These are phyloP conservation scores for Solanum hybrid DNA, from an alignment of 305 asterid species.

Conservation along the genomic window DNA sequence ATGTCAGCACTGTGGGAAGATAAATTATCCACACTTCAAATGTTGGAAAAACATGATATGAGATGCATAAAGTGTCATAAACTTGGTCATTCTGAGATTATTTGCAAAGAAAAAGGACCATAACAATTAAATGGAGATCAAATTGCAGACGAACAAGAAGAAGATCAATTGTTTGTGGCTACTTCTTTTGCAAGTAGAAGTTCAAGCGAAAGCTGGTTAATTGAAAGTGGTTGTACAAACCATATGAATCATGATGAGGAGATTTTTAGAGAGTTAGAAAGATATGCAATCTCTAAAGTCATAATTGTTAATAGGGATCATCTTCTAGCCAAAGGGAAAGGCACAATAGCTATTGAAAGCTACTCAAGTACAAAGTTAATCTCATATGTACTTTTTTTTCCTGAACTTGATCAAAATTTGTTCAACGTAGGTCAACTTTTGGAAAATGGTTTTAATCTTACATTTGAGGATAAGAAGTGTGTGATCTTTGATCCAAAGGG, in stretches of 20 bases:
- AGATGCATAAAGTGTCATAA: not conserved
- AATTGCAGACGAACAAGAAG: not conserved
- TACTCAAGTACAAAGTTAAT: not conserved
- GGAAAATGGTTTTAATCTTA: not conserved
- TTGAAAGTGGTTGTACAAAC: not conserved
- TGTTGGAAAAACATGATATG: not conserved
- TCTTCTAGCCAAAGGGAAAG: not conserved
- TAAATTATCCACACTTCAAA: not conserved
- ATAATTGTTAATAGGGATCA: not conserved
- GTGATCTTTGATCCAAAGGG: not conserved
- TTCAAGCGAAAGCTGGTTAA: not conserved
- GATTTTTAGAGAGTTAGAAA: not conserved
- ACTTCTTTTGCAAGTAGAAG: not conserved
- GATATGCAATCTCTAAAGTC: not conserved
- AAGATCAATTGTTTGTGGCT: not conserved
- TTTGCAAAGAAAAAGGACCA: not conserved
- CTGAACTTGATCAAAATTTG: not conserved
- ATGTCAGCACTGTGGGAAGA: not conserved
- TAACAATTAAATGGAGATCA: not conserved
- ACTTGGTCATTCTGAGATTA: not conserved
- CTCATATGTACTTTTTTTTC: not conserved
- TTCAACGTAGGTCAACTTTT: not conserved
- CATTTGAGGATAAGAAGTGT: not conserved
- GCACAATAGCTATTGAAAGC: not conserved
- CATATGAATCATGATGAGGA: not conserved